These are phyloP conservation scores for Juncus inflexus DNA, from an alignment of 176 grass and related monocot genomes.

Conservation along the genomic window DNA sequence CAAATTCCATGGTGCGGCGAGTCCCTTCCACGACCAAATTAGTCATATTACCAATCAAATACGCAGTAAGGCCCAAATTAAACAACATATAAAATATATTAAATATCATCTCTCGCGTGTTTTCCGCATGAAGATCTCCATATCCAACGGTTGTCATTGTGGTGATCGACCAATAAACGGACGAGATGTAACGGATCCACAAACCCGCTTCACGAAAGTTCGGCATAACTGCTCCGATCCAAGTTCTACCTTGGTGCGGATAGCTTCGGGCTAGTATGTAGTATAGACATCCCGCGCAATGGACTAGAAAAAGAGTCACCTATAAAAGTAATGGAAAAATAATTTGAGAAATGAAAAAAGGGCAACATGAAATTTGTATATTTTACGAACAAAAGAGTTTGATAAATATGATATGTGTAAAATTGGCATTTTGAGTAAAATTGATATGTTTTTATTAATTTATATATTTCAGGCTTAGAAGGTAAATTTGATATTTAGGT, in stretches of 20 bases:
- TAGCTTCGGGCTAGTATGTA: slow-evolving; percentile 84
- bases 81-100: slow-evolving; percentile 99
- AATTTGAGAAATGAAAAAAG: no score
- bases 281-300: slow-evolving; percentile 79
- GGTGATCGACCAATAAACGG: slow-evolving; percentile 94
- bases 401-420: not conserved
- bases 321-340: slow-evolving; percentile 9
- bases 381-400: not conserved
- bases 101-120: slow-evolving; percentile 92
- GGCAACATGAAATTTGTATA: not conserved
- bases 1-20: slow-evolving; percentile 96
- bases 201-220: slow-evolving; percentile 77
- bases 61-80: slow-evolving; percentile 83
- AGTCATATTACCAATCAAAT: slow-evolving; percentile 98
- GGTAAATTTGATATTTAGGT: no score
- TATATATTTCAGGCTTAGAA: no score
- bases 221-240: slow-evolving; percentile 83
- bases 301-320: slow-evolving; percentile 91
- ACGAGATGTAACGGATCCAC: slow-evolving; percentile 76
- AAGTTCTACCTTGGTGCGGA: slow-evolving; percentile 70
- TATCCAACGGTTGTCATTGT: slow-evolving; percentile 99
- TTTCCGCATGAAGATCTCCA: slow-evolving; percentile 85
- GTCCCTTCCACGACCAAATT: slow-evolving; percentile 98
- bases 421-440: no score
- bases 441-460: no score